Evolutionary conservation across 2,329 filamentous ascomycete genomes (phyloP), one percentile per base, ranked within the genome.

Genomic region (Fusarium chlamydosporum): DNA sequence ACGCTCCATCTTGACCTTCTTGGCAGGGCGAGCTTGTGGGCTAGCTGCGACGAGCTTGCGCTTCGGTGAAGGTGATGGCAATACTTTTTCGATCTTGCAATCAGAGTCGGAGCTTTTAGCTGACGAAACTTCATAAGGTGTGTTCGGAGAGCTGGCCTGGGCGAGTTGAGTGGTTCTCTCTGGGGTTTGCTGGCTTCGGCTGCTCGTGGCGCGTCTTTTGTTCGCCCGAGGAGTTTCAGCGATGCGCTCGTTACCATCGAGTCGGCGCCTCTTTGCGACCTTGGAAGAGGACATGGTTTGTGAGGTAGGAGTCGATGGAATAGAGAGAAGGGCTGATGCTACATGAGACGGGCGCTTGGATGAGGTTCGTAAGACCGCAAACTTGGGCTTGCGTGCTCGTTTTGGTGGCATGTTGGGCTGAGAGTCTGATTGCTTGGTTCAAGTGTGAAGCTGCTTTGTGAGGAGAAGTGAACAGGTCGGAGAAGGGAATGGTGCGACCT

Each of bases 41-140:
- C 40, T 61, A 15, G 43, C 13, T 10, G 50, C 41, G n/a, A 33
- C 18, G 33, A 51, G 48, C 23, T 66, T 74, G 11, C 60, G 55
- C 59, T 73, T 57, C 13, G 61, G 47, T 18, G 58, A 53, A 20
- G 66, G 55, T 1, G 55, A 61, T 2, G 57, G 58, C 8, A 29
- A 29, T 2, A 69, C 55, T 11, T 64, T 46, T 27, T 56, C 43
- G 10, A 71, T 65, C 53, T 65, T 40, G 18, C 60, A 67, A 6
- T 72, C 71, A 13, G 66, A 66, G 40, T 52, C 63, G 7, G 67
- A 70, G 34, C 54, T 56, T 9, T 65, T 66, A 15, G 27, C 51
- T 9, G 72, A 74, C 4, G 69, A 71, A 11, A 74, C 61, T 12
- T 61, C 59, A 29, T 73, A 71, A 7, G 72, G 61, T 3, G 61